These are phyloP conservation scores for Trichoderma sp. DNA, from an alignment of 2,329 filamentous ascomycete genomes.

Conservation along the genomic window DNA sequence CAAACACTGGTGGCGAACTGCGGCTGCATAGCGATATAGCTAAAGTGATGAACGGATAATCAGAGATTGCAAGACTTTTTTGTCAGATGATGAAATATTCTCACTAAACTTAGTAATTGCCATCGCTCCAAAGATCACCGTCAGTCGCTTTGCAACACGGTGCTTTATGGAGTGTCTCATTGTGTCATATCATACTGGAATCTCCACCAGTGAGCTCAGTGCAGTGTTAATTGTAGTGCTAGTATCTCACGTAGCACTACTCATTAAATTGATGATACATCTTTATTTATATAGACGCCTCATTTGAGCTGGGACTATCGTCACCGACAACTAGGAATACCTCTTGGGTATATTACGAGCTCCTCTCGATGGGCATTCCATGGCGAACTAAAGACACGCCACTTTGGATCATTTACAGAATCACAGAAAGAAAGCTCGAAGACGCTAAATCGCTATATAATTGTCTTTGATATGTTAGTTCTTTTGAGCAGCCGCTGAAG, in stretches of 20 bases:
- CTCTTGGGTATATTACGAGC: too few relatives aligned
- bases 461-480: neutral
- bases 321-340: too few relatives aligned
- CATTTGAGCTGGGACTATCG: too few relatives aligned
- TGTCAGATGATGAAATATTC: neutral
- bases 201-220: neutral
- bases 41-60: neutral
- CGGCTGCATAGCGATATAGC: neutral
- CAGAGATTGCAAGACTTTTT: neutral
- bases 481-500: neutral
- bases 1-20: neutral
- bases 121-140: neutral
- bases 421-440: neutral
- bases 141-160: neutral
- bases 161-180: neutral
- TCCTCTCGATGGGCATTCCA: too few relatives aligned
- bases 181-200: neutral
- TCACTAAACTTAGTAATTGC: neutral
- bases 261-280: neutral
- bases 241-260: neutral
- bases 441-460: neutral
- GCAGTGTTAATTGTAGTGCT: neutral
- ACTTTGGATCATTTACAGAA: neutral
- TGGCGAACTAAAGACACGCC: too few relatives aligned
- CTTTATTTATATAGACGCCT: neutral